Evolutionary conservation across 768 basidiomycete species (phyloP), one percentile per base, ranked within the genome.

Genomic region (Crucibulum laeve): DNA sequence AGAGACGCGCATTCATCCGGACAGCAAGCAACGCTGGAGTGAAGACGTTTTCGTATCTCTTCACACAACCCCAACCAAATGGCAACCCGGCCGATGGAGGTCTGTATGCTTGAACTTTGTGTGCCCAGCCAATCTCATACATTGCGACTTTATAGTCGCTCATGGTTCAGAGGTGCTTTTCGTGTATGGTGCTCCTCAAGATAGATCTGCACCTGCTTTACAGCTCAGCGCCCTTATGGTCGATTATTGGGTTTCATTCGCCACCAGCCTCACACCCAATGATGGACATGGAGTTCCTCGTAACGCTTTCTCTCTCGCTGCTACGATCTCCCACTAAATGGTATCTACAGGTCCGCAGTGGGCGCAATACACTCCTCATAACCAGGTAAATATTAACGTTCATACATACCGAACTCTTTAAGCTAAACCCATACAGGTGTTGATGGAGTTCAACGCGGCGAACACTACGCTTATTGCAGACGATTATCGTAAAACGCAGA

Each of bases 211-310:
- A 19, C 47, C 55, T 18, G 48, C 53, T 5, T 30, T 48, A 30
- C 44, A 44, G 2, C 43, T 67, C 3, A 68, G 67, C 44, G 53
- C 44, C n/a, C 41, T 58, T n/a, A 67, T 71, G 61, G 58, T 68
- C 19, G 67, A 71, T 45, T 71, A 70, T 43, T 71, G 67, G 69
- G 58, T 71, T 6, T 71, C 70, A 3, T 71, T 70, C 39, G 61
- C 62, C 1, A 64, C 58, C 3, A 61, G 57, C 25, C 47, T 71
- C 25, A 58, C 67, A 43, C 70, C 68, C 3, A 71, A 71, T 47
- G 70, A 71, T 38, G 58, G 59, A 3, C 53, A 50, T 17, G 68
- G 69, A 13, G 38, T 40, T 25, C 17, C 51, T 39, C 62, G 65
- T 67, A 45, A 38, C 59, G 53, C 10, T 3, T 37, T 11, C 21